Evolutionary conservation across 1,139 yeast genomes (phyloP).

Genomic region (Protomyces gravidus): DNA sequence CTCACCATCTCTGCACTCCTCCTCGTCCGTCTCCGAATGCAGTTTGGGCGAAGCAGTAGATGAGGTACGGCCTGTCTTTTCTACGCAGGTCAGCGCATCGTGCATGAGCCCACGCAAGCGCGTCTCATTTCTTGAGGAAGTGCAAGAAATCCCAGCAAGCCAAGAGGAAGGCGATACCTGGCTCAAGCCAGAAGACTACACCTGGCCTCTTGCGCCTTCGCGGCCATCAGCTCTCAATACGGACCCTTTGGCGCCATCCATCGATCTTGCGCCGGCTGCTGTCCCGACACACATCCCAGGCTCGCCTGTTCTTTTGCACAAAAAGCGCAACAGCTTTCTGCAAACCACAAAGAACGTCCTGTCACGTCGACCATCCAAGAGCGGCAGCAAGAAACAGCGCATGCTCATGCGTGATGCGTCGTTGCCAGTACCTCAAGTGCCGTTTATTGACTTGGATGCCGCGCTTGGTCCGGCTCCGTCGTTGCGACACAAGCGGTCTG

Average conservation of each 20-base stretch:
- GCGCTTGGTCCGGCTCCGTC: conserved; percentile 17
- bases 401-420: background rate
- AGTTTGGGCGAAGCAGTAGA: conserved; percentile 1
- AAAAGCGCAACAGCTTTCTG: conserved; percentile 20
- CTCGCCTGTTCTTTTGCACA: conserved; percentile 21
- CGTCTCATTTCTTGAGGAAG: conserved; percentile 5
- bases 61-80: background rate
- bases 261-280: conserved; percentile 22
- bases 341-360: conserved; percentile 24
- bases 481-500: conserved; percentile 19
- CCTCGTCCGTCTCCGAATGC: conserved; percentile 23
- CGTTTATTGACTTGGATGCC: conserved; percentile 19
- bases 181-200: conserved; percentile 23
- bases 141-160: conserved; percentile 14
- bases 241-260: conserved; percentile 19
- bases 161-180: conserved; percentile 19
- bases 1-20: conserved; percentile 11
- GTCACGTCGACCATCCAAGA: conserved; percentile 21
- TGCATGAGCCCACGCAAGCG: conserved; percentile 1
- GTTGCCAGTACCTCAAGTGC: conserved; percentile 7
- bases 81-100: conserved; percentile 6
- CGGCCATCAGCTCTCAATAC: conserved; percentile 3
- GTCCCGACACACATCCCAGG: conserved; percentile 8
- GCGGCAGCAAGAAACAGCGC: conserved; percentile 1
- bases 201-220: conserved; percentile 18